Percentiles rank a stretch among this genome's conserved stretches.
phyloP scores from a whole-genome alignment of 2,329 filamentous ascomycete genomes.

The Aspergillus japonicus region DNA sequence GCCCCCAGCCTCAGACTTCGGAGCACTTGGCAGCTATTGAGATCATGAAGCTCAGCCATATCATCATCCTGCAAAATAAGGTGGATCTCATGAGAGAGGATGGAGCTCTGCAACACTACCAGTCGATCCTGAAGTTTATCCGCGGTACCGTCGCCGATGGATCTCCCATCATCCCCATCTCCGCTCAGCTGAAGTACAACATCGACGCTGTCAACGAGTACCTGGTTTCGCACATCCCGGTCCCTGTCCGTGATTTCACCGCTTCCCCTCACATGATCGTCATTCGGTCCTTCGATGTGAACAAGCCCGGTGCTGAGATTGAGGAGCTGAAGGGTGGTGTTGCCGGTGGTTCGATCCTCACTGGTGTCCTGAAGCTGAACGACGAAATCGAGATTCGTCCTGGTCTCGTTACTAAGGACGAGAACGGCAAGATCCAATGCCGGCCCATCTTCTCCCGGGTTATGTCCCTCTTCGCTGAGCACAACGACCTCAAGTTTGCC shows the following conservation, averaged over 20 bases:
- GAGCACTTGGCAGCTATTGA: slow-evolving; percentile 99
- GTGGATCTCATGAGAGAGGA: slow-evolving; percentile 98
- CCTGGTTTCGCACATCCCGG: slow-evolving; percentile 91
- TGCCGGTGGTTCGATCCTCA: slow-evolving; percentile 93
- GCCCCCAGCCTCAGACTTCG: slow-evolving; percentile 96
- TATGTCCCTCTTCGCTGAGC: slow-evolving; percentile 92
- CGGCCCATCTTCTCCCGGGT: slow-evolving; percentile 95
- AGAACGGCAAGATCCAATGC: slow-evolving; percentile 90
- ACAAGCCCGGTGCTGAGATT: slow-evolving; percentile 98
- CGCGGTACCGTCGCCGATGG: slow-evolving; percentile 94
- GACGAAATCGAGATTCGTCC: slow-evolving; percentile 98
- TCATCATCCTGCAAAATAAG: slow-evolving; percentile 99
- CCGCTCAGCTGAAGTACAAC: slow-evolving; percentile 98
- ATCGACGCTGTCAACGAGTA: slow-evolving; percentile 97
- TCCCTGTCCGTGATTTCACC: slow-evolving; percentile 86
- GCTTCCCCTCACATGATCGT: slow-evolving; percentile 97
- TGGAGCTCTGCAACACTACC: slow-evolving; percentile 87
- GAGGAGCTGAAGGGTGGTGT: slow-evolving; percentile 98
- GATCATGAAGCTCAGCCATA: slow-evolving; percentile 99
- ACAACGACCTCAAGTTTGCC: slow-evolving; percentile 97
- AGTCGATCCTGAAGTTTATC: slow-evolving; percentile 98
- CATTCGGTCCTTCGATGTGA: slow-evolving; percentile 98
- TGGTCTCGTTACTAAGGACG: slow-evolving; percentile 96
- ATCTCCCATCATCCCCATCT: slow-evolving; percentile 92
- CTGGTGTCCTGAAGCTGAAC: slow-evolving; percentile 92